phyloP scores from a whole-genome alignment of 371 early-diverging fungal species.

The Mucor irregularis region DNA sequence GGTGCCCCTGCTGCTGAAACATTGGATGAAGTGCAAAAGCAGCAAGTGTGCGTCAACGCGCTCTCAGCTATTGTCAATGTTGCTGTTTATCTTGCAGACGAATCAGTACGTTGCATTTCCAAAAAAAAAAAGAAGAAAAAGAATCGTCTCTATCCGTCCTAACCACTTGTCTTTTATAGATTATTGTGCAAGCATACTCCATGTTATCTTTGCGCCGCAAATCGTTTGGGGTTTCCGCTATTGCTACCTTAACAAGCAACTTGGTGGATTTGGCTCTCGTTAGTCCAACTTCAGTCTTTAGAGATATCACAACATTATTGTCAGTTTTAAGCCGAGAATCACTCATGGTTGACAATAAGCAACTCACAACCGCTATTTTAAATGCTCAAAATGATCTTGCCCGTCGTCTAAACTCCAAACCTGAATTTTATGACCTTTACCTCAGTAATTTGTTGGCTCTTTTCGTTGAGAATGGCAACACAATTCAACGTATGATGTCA shows the following conservation, averaged over 20 bases:
- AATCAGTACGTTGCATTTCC: conserved; percentile 43
- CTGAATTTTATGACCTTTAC: conserved; percentile 60
- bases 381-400: conserved; percentile 52
- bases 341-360: conserved; percentile 45
- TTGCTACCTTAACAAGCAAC: conserved; percentile 44
- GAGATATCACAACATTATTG: conserved; percentile 59
- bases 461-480: conserved; percentile 76
- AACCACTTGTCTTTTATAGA: conserved; percentile 40
- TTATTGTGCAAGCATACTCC: conserved; percentile 51
- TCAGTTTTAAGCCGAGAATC: conserved; percentile 47
- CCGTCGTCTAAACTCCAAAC: conserved; percentile 44
- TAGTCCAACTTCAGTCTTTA: conserved; percentile 46
- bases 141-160: neutral
- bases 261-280: conserved; percentile 55
- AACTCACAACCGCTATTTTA: conserved; percentile 38
- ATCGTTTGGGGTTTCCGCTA: conserved; percentile 40
- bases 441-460: conserved; percentile 57
- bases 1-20: conserved; percentile 32
- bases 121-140: neutral
- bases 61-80: conserved; percentile 65
- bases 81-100: conserved; percentile 65
- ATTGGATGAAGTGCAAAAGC: conserved; percentile 43
- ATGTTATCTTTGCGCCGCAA: conserved; percentile 56
- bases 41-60: conserved; percentile 58
- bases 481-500: conserved; percentile 53